Conservation (phyloP, 257 asterid genomes). For the Buddleja alternifolia region DNA sequence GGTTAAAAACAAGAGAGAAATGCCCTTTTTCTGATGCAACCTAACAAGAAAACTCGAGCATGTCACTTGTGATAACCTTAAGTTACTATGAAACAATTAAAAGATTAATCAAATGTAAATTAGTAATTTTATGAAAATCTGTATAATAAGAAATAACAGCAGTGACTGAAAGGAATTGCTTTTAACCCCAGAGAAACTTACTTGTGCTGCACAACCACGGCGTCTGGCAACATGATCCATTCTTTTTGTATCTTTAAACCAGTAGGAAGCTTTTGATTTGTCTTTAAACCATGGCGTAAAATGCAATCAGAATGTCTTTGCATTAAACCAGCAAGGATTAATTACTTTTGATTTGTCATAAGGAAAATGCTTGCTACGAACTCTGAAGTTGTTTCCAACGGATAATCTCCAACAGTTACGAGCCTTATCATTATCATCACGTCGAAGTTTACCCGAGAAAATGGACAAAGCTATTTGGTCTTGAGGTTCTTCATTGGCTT, state of each 20-base stretch:
- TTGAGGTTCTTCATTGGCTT: slow-evolving; percentile 64
- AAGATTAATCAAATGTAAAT: slow-evolving; percentile 1
- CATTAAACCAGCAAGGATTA: slow-evolving; percentile 11
- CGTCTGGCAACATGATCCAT: slow-evolving; percentile 97
- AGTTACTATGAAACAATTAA: slow-evolving; percentile 10
- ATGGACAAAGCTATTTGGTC: slow-evolving; percentile 81
- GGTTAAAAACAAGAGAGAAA: slow-evolving; percentile 79
- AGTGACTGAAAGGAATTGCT: slow-evolving; percentile 4
- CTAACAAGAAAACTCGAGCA: slow-evolving; percentile 44
- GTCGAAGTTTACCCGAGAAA: slow-evolving; percentile 90
- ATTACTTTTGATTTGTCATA: slow-evolving; percentile 83
- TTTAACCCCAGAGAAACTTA: slow-evolving; percentile 36
- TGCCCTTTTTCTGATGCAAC: slow-evolving; percentile 93
- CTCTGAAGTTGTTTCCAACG: slow-evolving; percentile 89
- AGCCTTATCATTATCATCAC: slow-evolving; percentile 72
- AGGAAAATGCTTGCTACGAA: slow-evolving; percentile 86
- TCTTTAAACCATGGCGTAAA: too few relatives aligned
- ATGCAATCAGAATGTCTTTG: slow-evolving; percentile 24
- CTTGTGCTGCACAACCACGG: slow-evolving; percentile 96
- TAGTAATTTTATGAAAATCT: neutral
- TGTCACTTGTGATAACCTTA: slow-evolving; percentile 15
- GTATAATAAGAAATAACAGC: slow-evolving; percentile 20
- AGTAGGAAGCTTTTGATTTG: too few relatives aligned
- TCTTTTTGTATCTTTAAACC: slow-evolving; percentile 93
- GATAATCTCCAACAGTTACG: slow-evolving; percentile 94